phyloP scores from a whole-genome alignment of 306 rosid genomes.

The Carpinus fangiana region DNA sequence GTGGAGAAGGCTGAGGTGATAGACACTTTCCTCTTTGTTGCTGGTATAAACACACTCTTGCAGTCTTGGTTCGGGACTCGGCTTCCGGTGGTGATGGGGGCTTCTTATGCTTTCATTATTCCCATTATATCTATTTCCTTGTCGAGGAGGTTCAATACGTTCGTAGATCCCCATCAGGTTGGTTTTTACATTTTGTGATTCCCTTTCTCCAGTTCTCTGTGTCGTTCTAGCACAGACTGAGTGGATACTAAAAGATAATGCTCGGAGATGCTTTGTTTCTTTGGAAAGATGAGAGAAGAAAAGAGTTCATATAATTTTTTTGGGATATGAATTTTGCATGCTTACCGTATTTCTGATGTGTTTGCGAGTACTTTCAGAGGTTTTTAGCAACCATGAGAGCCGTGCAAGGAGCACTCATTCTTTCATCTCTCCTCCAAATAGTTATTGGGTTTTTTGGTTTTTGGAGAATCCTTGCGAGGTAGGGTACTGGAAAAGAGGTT shows the following conservation, averaged over 20 bases:
- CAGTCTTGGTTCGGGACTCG: constrained; percentile 76
- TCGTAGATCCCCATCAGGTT: constrained; percentile 67
- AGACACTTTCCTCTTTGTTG: constrained; percentile 70
- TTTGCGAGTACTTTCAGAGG: constrained; percentile 45
- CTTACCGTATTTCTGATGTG: constrained; percentile 15
- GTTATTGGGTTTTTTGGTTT: constrained; percentile 75
- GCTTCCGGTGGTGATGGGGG: constrained; percentile 79
- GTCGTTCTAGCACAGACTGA: neutral
- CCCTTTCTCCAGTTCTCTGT: neutral
- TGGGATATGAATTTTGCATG: constrained; percentile 19
- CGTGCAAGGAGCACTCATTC: constrained; percentile 68
- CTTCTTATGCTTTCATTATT: constrained; percentile 67
- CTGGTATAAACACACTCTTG: constrained; percentile 73
- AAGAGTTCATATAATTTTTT: neutral
- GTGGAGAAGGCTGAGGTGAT: constrained; percentile 85
- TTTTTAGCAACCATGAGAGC: constrained; percentile 69
- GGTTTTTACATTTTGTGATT: constrained; percentile 16
- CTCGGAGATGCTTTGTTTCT: constrained; percentile 17
- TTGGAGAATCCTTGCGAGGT: constrained; percentile 79
- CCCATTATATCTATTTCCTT: constrained; percentile 58
- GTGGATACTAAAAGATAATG: neutral
- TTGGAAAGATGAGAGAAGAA: neutral
- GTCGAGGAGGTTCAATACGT: constrained; percentile 50
- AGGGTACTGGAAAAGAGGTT: constrained; percentile 7
- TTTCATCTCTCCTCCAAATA: constrained; percentile 69